Evolutionary conservation across 176 grass and related monocot genomes (phyloP), one percentile per base, ranked within the genome.

Genomic region (Rhynchospora breviuscula): DNA sequence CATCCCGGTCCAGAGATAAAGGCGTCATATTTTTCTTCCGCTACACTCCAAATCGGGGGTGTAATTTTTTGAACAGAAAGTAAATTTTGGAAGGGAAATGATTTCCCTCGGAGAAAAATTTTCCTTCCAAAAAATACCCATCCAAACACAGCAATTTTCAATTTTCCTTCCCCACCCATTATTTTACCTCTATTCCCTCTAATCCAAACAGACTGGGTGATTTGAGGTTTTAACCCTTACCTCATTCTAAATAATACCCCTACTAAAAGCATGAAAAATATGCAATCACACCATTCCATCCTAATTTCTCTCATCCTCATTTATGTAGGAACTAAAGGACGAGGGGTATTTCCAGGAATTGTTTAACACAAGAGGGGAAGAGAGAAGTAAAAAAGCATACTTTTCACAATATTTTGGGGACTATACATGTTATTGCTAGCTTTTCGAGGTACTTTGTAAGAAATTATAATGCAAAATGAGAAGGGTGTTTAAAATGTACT

Each of bases 401-500:
- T 31, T 78, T 70, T 76, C 22, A 75, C 5, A 53, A 9, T 15
- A 54, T 56, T 80, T 62, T 8, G 12, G 56, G 33, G 31, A 31
- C 58, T 14, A 22, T 81, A 46, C 43, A 22, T 23, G 9, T 4
- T 44, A 62, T 63, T 63, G 35, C 35, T 40, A 40, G 35, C 1
- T 40, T 40, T 40, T 40, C 35, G 35, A 40, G 35, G 35, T 40
- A 79, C n/a, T 51, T 22, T n/a, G 8, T 59, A n/a, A 18, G 26
- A 3, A 40, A 79, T 64, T 63, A 65, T 78, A 67, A 58, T 31
- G 71, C n/a, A 22, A 73, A 84, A n/a, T 33, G 59, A 54, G 15
- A 82, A 82, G 11, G 48, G 72, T 76, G 63, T 76, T 31, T 53
- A 79, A 85, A 31, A 66, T 86, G 19, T 85, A 95, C 93, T 90